phyloP scores from a whole-genome alignment of 2,329 filamentous ascomycete genomes.

The Chaetomium sp. region DNA sequence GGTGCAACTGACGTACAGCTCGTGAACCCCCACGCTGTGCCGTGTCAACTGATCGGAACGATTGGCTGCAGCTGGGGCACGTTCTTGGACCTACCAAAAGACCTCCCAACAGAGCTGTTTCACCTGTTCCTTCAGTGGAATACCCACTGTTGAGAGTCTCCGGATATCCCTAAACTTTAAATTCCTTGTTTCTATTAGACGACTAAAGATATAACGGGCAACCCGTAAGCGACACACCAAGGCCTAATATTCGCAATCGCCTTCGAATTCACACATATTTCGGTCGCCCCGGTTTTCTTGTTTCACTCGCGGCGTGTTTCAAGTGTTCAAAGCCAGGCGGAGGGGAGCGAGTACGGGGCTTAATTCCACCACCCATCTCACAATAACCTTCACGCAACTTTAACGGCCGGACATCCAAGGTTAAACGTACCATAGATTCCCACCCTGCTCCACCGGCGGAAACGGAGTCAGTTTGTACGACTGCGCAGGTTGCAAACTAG shows the following conservation, averaged over 20 bases:
- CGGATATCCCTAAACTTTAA: neutral
- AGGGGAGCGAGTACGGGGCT: too few relatives aligned
- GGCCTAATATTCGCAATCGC: neutral
- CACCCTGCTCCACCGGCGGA: neutral
- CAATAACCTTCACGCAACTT: neutral
- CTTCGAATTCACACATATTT: neutral
- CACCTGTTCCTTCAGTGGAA: neutral
- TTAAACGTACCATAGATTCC: neutral
- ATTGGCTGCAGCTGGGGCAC: constrained; percentile 7
- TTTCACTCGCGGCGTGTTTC: neutral
- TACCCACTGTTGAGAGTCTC: neutral
- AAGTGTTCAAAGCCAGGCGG: neutral
- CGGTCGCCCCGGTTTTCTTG: neutral
- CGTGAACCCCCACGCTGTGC: constrained; percentile 12
- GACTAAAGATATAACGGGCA: neutral
- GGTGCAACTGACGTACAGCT: neutral
- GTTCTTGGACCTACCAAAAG: neutral
- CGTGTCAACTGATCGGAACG: neutral
- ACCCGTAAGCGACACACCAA: neutral
- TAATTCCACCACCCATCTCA: neutral
- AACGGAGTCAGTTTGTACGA: neutral
- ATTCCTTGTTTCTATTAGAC: neutral
- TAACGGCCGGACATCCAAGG: neutral
- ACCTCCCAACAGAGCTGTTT: constrained; percentile 1
- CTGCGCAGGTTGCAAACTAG: neutral